These are phyloP conservation scores for Pestalotiopsis sp. DNA, from an alignment of 2,329 filamentous ascomycete genomes.

Conservation along the genomic window DNA sequence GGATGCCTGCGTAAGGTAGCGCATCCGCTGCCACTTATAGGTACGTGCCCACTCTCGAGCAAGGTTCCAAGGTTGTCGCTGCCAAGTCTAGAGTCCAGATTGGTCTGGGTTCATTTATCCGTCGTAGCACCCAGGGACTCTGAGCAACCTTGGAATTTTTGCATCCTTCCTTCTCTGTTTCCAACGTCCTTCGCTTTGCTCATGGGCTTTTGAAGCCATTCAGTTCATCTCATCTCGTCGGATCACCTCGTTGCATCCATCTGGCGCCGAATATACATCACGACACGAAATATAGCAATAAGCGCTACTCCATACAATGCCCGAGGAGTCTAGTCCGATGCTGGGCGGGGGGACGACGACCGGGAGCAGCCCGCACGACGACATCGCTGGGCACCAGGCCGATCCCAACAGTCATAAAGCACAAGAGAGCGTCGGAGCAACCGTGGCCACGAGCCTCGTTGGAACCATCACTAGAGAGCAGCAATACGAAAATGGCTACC, in stretches of 20 bases:
- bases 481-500: conserved; percentile 63
- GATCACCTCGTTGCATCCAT: neutral
- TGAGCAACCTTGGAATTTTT: neutral
- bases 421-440: conserved; percentile 23
- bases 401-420: conserved; percentile 16
- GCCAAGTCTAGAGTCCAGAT: neutral
- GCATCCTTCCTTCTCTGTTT: neutral
- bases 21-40: neutral
- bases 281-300: neutral
- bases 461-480: conserved; percentile 21
- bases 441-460: conserved; percentile 35
- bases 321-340: conserved; percentile 1
- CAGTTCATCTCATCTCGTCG: neutral
- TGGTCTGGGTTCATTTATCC: neutral
- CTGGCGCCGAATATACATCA: neutral
- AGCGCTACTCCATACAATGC: neutral
- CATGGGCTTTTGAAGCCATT: neutral
- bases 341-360: neutral
- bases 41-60: neutral
- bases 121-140: neutral
- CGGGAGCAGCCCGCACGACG: neutral
- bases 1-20: neutral
- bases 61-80: neutral
- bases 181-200: neutral
- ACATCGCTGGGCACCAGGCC: neutral